Percentiles rank a stretch among this genome's conserved stretches.
phyloP scores from a whole-genome alignment of 2,329 filamentous ascomycete genomes.

The Fusarium sp. region DNA sequence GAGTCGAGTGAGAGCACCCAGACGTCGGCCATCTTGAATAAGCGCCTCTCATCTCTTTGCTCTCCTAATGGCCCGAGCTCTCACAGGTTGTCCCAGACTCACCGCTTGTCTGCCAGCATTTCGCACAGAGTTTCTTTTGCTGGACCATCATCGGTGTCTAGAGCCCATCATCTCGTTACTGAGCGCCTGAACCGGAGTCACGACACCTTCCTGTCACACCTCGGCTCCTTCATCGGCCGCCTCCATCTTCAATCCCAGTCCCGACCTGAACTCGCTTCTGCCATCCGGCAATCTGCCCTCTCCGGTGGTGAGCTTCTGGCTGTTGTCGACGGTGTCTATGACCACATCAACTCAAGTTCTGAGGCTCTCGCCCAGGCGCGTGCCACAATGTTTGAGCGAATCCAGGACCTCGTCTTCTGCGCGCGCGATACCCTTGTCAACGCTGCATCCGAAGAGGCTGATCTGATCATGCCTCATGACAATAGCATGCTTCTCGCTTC shows the following conservation, averaged over 20 bases:
- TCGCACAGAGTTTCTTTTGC: slow-evolving; percentile 83
- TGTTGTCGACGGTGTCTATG: slow-evolving; percentile 85
- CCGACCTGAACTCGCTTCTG: slow-evolving; percentile 82
- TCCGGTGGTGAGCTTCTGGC: slow-evolving; percentile 84
- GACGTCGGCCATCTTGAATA: slow-evolving; percentile 53
- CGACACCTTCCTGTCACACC: slow-evolving; percentile 88
- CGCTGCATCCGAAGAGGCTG: slow-evolving; percentile 76
- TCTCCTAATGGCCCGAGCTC: slow-evolving; percentile 48
- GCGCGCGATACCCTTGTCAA: slow-evolving; percentile 83
- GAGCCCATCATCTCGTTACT: slow-evolving; percentile 82
- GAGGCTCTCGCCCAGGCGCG: slow-evolving; percentile 76
- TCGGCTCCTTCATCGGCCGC: slow-evolving; percentile 91
- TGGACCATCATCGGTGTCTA: slow-evolving; percentile 72
- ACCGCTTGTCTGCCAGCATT: slow-evolving; percentile 66
- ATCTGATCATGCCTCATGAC: slow-evolving; percentile 84
- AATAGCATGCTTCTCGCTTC: slow-evolving; percentile 80
- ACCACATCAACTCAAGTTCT: slow-evolving; percentile 77
- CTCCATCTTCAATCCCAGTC: slow-evolving; percentile 94
- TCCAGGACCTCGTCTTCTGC: slow-evolving; percentile 83
- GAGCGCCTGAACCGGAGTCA: slow-evolving; percentile 84
- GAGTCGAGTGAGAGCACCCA: slow-evolving; percentile 54
- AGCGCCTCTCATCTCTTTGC: slow-evolving; percentile 61
- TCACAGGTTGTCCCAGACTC: slow-evolving; percentile 54
- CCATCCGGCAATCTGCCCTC: slow-evolving; percentile 84
- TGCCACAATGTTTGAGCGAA: slow-evolving; percentile 80